phyloP scores from a whole-genome alignment of 371 early-diverging fungal genomes.

The Apophysomyces elegans region DNA sequence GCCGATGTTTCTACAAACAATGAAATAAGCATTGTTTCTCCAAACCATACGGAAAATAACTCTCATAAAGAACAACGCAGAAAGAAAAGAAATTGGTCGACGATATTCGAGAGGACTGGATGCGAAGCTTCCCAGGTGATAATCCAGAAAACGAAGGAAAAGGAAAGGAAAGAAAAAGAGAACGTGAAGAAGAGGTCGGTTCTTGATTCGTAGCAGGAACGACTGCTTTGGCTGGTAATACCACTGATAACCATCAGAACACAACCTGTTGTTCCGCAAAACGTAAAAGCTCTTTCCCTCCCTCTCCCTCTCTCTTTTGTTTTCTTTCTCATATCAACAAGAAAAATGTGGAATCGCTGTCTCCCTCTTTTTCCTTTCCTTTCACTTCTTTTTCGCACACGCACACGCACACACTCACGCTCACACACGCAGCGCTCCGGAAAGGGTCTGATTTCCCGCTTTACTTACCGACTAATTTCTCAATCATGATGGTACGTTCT shows the following conservation, averaged over 20 bases:
- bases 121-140: not conserved
- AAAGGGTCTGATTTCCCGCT: not conserved
- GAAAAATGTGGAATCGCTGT: too few relatives aligned
- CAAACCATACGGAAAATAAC: too few relatives aligned
- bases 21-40: not conserved
- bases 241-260: not conserved
- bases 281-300: not conserved
- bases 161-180: not conserved
- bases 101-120: not conserved
- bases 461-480: conserved; percentile 34
- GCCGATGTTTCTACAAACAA: conserved; percentile 30
- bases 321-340: not conserved
- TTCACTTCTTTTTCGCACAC: not conserved
- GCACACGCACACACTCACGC: not conserved
- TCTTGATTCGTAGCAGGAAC: not conserved
- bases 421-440: not conserved
- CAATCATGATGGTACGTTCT: conserved; percentile 35
- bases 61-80: not conserved
- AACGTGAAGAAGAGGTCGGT: not conserved
- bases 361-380: not conserved
- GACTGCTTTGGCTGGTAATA: not conserved
- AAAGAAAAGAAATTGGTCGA: not conserved
- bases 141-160: too few relatives aligned
- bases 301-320: not conserved
- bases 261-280: conserved; percentile 11